phyloP scores from a whole-genome alignment of 2,329 filamentous ascomycete species.

The Cladophialophora bantiana region DNA sequence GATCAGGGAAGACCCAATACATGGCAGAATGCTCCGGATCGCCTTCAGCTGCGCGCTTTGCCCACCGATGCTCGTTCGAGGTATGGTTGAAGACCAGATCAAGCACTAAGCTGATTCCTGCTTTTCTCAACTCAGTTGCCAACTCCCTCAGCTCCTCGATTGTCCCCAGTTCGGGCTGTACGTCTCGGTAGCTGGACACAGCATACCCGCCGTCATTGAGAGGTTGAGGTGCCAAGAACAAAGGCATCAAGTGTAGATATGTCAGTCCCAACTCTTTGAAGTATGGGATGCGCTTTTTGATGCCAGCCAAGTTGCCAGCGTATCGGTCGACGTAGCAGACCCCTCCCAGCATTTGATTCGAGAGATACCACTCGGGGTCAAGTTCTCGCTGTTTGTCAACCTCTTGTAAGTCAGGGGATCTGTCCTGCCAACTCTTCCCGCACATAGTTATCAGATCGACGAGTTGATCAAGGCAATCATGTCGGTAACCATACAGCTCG shows the following conservation, averaged over 20 bases:
- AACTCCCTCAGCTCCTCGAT: slow-evolving; percentile 37
- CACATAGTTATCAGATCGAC: slow-evolving; percentile 39
- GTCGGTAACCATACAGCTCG: slow-evolving; percentile 38
- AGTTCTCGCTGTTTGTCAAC: slow-evolving; percentile 36
- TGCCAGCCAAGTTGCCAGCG: slow-evolving; percentile 35
- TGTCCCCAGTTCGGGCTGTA: slow-evolving; percentile 34
- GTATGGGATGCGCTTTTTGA: slow-evolving; percentile 38
- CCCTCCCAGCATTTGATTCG: slow-evolving; percentile 39
- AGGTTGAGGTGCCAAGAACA: slow-evolving; percentile 37
- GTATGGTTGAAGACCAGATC: slow-evolving; percentile 41
- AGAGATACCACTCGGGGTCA: slow-evolving; percentile 39
- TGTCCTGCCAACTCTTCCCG: slow-evolving; percentile 34
- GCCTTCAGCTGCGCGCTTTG: slow-evolving; percentile 36
- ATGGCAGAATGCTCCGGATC: slow-evolving; percentile 39
- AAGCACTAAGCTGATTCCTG: slow-evolving; percentile 37
- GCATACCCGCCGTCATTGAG: slow-evolving; percentile 40
- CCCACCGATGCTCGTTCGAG: slow-evolving; percentile 39
- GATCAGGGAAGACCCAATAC: slow-evolving; percentile 40
- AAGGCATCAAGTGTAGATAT: slow-evolving; percentile 39
- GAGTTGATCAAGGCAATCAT: slow-evolving; percentile 39
- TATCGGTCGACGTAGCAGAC: slow-evolving; percentile 40
- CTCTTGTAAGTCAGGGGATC: slow-evolving; percentile 33
- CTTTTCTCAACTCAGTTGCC: slow-evolving; percentile 37
- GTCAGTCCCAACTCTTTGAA: slow-evolving; percentile 40
- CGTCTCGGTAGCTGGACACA: slow-evolving; percentile 39